A percentile compares a stretch with the other conserved stretches of the same genome.
phyloP scores from a whole-genome alignment of 192 early-diverging fungal genomes.

The Backusella liffmaniae region DNA sequence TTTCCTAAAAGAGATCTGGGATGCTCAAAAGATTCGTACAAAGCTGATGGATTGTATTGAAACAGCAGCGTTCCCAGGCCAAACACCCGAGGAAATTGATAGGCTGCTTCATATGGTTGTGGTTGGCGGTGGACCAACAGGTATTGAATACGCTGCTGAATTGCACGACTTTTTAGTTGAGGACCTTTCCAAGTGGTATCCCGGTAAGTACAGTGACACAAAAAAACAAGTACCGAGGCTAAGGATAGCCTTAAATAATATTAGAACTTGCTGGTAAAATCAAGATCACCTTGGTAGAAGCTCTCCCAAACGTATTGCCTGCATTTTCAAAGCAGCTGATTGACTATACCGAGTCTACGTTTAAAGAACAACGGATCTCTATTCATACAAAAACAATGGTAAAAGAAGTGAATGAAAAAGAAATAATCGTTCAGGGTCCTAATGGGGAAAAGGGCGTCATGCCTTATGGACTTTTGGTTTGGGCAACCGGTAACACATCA shows the following conservation, averaged over 20 bases:
- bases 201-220: conserved; percentile 47
- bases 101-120: conserved; percentile 79
- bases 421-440: conserved; percentile 63
- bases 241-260: background rate
- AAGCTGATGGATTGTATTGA: conserved; percentile 74
- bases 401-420: conserved; percentile 72
- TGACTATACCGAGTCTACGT: conserved; percentile 76
- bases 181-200: conserved; percentile 72
- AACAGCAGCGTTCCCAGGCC: conserved; percentile 68
- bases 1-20: conserved; percentile 76
- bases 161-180: conserved; percentile 79
- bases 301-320: conserved; percentile 71
- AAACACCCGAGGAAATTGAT: conserved; percentile 67
- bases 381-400: conserved; percentile 79
- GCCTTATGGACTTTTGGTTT: conserved; percentile 78
- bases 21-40: conserved; percentile 77
- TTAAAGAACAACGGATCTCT: conserved; percentile 69
- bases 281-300: conserved; percentile 79
- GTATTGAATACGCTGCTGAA: conserved; percentile 77
- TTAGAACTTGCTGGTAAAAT: conserved; percentile 68
- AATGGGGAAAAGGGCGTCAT: conserved; percentile 61
- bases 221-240: background rate
- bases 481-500: conserved; percentile 84
- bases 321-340: conserved; percentile 77
- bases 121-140: conserved; percentile 62